Percentiles rank a stretch among this genome's conserved stretches.
phyloP scores from a whole-genome alignment of 2,329 filamentous ascomycete genomes.

The Alternaria brassicicola region DNA sequence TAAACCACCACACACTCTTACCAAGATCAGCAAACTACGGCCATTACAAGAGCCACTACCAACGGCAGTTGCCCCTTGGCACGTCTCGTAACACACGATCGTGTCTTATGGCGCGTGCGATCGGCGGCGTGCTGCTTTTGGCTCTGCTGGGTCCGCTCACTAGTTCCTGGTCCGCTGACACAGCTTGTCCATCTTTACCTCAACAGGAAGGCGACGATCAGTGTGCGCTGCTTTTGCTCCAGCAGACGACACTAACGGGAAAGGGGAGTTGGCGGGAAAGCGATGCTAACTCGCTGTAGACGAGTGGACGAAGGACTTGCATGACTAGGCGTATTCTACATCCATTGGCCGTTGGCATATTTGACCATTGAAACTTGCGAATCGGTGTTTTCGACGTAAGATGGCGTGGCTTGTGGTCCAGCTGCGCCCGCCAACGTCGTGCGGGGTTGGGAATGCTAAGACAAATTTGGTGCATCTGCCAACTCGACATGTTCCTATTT shows the following conservation, averaged over 20 bases:
- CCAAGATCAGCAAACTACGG: slow-evolving; percentile 1
- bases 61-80: slow-evolving; percentile 1
- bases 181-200: slow-evolving; percentile 1
- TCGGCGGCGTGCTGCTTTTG: slow-evolving; percentile 4
- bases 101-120: neutral
- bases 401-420: neutral
- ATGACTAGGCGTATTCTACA: neutral
- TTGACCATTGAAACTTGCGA: neutral
- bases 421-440: neutral
- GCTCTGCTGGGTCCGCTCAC: neutral
- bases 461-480: neutral
- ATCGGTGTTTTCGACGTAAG: neutral
- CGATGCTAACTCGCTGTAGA: neutral
- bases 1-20: neutral
- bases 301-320: neutral
- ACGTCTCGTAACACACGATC: neutral
- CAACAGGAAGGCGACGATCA: slow-evolving; percentile 6
- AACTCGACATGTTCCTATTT: neutral
- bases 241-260: neutral
- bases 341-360: neutral
- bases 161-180: slow-evolving; percentile 2
- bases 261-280: neutral
- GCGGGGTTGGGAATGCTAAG: neutral
- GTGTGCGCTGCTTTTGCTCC: slow-evolving; percentile 1
- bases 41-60: neutral